Evolutionary conservation across 805 yeast genomes (phyloP), one percentile per base, ranked within the genome.

Genomic region (Zygoascus tannicola): DNA sequence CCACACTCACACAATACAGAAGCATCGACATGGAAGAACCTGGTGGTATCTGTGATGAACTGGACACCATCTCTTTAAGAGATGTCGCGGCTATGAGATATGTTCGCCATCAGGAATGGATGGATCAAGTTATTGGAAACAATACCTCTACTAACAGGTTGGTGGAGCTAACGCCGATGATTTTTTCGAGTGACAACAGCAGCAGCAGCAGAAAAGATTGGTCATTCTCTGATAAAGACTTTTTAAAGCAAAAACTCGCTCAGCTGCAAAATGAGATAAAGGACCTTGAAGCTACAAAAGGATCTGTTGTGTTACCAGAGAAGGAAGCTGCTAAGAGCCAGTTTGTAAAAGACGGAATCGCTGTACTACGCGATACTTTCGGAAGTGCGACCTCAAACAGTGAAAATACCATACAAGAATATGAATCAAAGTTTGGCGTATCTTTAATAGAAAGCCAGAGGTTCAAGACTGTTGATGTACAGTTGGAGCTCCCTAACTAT

Each of bases 71-170:
- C 32, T 62, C 68, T 7, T 56, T 69, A 28, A 55, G 71, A 12
- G 69, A 67, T 40, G 63, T 67, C n/a, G 64, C 70, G 15, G 63
- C 67, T 22, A 59, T 63, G 35, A 56, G 72, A 18, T 67, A 63
- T 42, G 65, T 67, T 14, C 55, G 69, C 18, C 69, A 67, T 47
- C 70, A 67, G 48, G 72, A 67, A 44, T 68, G 71, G 70, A 62
- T 67, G 53, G 68, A 64, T 47, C 63, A 63, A 26, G 59, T 65
- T 2, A 47, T 68, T 14, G 71, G 69, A 14, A 53, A 61, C 23
- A 65, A 38, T 23, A 45, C 37, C 30, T 8, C 44, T 33, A 22
- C 35, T 32, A 38, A 35, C 23, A 18, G 39, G 15, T 21, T 37
- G 32, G 19, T 23, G 3, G 15, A 37, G 14, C 44, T 44, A 19